Evolutionary conservation across 192 early-diverging fungal species (phyloP).

Genomic region (Allomyces arbusculus): DNA sequence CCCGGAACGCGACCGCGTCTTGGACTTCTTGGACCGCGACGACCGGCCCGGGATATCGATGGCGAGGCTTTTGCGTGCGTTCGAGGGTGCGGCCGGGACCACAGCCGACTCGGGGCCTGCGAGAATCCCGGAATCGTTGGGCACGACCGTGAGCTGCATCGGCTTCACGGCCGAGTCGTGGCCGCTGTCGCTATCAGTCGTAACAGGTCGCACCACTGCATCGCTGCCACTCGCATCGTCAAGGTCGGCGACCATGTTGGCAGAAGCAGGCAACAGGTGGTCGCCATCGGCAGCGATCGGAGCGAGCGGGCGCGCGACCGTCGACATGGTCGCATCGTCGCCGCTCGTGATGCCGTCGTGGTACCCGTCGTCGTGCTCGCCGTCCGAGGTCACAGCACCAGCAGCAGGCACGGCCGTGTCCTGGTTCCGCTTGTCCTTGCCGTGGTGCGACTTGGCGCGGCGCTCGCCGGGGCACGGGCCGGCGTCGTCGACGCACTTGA

Average conservation of each 20-base stretch:
- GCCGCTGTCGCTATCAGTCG: not conserved
- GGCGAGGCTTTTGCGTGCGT: not conserved
- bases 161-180: no score
- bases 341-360: no score
- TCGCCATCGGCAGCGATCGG: not conserved
- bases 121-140: no score
- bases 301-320: no score
- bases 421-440: no score
- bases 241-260: not conserved
- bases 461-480: not conserved
- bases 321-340: no score
- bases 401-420: no score
- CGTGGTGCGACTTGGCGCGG: not conserved
- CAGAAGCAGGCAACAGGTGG: not conserved
- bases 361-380: no score
- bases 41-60: not conserved
- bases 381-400: not conserved
- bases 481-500: not conserved
- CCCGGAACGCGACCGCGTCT: not conserved
- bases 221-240: not conserved
- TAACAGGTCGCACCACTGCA: no score
- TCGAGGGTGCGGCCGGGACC: no score
- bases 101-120: no score
- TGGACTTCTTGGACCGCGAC: not conserved
- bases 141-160: no score